Conservation (phyloP, 176 grass and related monocot species). For the Chloris gayana region DNA sequence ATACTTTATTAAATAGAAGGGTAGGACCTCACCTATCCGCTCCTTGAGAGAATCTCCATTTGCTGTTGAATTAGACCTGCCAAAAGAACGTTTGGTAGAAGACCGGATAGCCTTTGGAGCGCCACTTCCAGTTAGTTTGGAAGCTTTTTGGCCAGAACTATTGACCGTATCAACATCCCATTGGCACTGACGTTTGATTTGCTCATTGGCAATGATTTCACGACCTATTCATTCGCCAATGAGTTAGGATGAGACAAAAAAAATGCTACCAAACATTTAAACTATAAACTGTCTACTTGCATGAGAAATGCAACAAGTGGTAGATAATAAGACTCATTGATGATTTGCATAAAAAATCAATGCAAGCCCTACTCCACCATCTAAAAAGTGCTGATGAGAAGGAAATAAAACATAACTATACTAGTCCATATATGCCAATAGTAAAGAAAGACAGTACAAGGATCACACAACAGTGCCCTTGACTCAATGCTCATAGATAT, state of each 20-base stretch:
- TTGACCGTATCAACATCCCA: constrained; percentile 48
- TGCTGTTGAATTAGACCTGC: constrained; percentile 49
- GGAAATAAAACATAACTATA: background rate
- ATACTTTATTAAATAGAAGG: background rate
- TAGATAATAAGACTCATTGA: background rate
- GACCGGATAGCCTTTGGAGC: constrained; percentile 46
- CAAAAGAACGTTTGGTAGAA: constrained; percentile 46
- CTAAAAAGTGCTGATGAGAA: background rate
- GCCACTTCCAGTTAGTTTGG: constrained; percentile 35
- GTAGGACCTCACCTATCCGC: constrained; percentile 56
- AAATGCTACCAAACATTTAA: background rate
- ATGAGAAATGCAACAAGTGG: constrained; percentile 8
- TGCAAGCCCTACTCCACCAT: background rate
- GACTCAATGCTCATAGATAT: no score
- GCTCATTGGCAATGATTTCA: constrained; percentile 36
- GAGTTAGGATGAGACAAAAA: constrained; percentile 18
- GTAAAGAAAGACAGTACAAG: background rate
- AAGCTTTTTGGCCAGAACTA: constrained; percentile 43
- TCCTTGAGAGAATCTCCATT: constrained; percentile 53
- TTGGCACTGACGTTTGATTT: constrained; percentile 52
- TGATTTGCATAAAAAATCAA: background rate
- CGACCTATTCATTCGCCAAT: constrained; percentile 41
- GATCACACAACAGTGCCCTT: constrained; percentile 5
- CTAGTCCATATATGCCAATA: constrained; percentile 22
- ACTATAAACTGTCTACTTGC: background rate